These are phyloP conservation scores for Crataegus laevigata DNA, from an alignment of 306 rosid genomes.

Conservation along the genomic window DNA sequence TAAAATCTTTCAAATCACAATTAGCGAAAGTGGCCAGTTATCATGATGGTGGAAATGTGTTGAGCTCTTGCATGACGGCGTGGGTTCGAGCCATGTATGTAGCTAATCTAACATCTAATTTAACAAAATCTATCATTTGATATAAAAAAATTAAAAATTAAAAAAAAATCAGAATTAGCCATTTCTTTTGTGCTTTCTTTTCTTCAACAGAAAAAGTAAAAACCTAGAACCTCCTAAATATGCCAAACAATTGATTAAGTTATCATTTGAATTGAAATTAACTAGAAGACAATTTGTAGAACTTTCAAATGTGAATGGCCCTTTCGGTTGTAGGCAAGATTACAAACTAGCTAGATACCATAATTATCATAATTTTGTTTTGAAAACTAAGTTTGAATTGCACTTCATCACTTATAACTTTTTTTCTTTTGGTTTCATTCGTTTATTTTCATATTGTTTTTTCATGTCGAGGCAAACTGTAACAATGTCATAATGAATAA, in stretches of 20 bases:
- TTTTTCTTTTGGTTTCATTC: neutral
- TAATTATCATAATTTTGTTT: neutral
- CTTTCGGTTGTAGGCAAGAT: neutral
- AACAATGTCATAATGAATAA: no score
- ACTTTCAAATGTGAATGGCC: neutral
- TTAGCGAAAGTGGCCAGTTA: no score
- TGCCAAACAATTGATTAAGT: neutral
- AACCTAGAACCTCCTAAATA: neutral
- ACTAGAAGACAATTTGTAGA: neutral
- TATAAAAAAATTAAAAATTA: no score
- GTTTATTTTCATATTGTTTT: no score
- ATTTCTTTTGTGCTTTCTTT: neutral
- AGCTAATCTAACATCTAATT: no score
- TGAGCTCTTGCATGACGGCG: no score
- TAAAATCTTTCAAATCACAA: no score
- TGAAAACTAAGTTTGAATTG: neutral
- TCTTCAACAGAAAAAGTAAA: neutral
- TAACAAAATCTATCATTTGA: no score
- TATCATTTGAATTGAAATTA: neutral
- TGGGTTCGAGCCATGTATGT: no score
- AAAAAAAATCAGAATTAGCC: neutral
- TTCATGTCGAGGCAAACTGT: neutral
- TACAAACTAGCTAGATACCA: neutral
- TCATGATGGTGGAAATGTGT: no score
- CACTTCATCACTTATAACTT: no score